Evolutionary conservation across 192 early-diverging fungal species (phyloP).

Genomic region (Podila minutissima): DNA sequence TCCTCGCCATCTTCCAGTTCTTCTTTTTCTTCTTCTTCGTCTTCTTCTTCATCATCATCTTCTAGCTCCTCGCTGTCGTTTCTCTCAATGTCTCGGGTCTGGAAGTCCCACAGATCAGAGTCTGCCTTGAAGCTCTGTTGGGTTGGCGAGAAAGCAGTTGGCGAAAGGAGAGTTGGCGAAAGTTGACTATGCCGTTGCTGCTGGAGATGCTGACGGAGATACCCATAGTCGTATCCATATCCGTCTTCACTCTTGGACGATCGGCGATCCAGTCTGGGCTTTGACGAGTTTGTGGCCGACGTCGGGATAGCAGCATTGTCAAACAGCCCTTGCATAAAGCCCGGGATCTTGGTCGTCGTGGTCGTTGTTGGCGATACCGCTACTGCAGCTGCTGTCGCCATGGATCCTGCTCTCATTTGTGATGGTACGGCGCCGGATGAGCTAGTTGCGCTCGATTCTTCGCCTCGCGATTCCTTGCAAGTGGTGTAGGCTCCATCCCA

Average conservation of each 20-base stretch:
- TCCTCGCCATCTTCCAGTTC: neutral
- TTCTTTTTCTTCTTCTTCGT: neutral
- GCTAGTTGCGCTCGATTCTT: neutral
- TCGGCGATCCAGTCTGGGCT: neutral
- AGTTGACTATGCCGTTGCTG: neutral
- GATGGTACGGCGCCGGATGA: too few species aligned
- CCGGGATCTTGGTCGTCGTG: neutral
- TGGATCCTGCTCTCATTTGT: neutral
- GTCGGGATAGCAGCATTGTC: neutral
- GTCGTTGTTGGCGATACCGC: neutral
- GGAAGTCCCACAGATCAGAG: neutral
- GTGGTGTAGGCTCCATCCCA: neutral
- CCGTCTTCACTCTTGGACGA: slow-evolving; percentile 1
- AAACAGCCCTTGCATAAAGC: neutral
- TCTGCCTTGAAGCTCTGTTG: neutral
- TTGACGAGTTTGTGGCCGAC: neutral
- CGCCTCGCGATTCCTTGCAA: neutral
- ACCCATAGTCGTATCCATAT: neutral
- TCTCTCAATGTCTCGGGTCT: neutral
- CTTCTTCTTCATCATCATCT: slow-evolving; percentile 4
- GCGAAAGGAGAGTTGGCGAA: neutral
- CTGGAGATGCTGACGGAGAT: neutral
- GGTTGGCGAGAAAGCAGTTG: neutral
- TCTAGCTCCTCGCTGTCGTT: neutral
- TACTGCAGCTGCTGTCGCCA: neutral